Evolutionary conservation across 2,329 filamentous ascomycete species (phyloP), one percentile per base, ranked within the genome.

Genomic region (Aspergillus pseudoviridinutans): DNA sequence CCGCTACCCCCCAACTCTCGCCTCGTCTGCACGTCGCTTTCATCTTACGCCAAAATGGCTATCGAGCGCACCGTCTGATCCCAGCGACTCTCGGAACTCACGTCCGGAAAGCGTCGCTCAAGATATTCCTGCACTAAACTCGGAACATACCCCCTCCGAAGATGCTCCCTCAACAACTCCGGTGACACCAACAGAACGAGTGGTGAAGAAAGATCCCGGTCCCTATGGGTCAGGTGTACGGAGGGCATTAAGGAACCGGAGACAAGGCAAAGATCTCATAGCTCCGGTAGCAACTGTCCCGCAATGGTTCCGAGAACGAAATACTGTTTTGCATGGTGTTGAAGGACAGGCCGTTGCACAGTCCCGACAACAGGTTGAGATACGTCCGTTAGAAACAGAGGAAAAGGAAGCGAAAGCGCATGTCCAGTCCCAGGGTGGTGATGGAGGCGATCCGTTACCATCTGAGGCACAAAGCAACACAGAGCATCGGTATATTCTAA

Each of bases 211-310:
- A 17, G 65, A 67, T 9, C 55, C 65, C 14, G 66, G 65, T 25
- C 73, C 73, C 4, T 77, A 77, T 61, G 74, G 75, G 1, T 76
- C 74, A 46, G 74, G 70, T 6, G 56, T 74, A 42, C 74, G 75
- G 32, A 68, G 75, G 51, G 70, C 72, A 12, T 69, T 74, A 66
- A 71, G 74, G 50, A 76, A 74, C 51, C 67, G 63, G 50, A 71
- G 66, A 57, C 52, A 61, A 1, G 51, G 61, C 5, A 63, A 65
- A 22, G 64, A 71, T 32, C 57, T 50, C 38, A 49, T 56, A 7
- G 49, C 66, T 2, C 62, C 65, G 3, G 58, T 58, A 4, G 63
- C 69, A 4, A 66, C 64, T 2, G 63, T 77, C 24, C 75, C 75
- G 1, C 57, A 67, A 5, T 77, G 75, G 75, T 76, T 77, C 50